Percentiles rank a stretch among this genome's conserved stretches.
phyloP scores from a whole-genome alignment of 306 rosid genomes.

The Phaseolus lunatus region DNA sequence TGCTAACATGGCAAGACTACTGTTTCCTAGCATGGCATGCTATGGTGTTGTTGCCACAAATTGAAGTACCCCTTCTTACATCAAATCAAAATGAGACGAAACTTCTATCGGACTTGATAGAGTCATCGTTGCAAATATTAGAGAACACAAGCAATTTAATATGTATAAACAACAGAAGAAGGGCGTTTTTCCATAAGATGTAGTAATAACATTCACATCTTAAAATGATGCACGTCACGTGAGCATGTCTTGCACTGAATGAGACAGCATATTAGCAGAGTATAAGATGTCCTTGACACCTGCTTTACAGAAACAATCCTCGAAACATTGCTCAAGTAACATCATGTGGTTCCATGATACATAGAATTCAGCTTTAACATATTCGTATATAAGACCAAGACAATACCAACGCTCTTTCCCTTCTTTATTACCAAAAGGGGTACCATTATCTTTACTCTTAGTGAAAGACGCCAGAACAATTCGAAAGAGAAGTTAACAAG shows the following conservation, averaged over 20 bases:
- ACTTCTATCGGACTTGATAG: conserved; percentile 2
- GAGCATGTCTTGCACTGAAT: not conserved
- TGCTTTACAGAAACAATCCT: not conserved
- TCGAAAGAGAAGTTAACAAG: not conserved
- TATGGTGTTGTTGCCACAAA: not conserved
- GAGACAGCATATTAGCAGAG: not conserved
- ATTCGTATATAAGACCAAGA: not conserved
- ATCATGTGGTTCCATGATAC: conserved; percentile 18
- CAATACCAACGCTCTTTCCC: not conserved
- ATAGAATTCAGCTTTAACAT: conserved; percentile 9
- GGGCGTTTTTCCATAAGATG: not conserved
- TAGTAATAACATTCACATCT: not conserved
- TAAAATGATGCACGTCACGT: not conserved
- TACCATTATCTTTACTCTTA: not conserved
- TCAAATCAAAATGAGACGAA: conserved; percentile 16
- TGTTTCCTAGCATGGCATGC: conserved; percentile 9
- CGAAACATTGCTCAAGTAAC: conserved; percentile 7
- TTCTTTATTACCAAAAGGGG: not conserved
- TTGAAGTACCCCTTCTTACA: not conserved
- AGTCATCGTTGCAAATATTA: conserved; percentile 8
- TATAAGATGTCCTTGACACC: conserved; percentile 1
- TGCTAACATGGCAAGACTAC: conserved; percentile 13
- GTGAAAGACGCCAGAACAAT: not conserved
- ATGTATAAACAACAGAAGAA: conserved; percentile 3
- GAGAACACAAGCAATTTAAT: not conserved